Conservation (phyloP, 2,329 filamentous ascomycete species). For the Scedosporium boydii region DNA sequence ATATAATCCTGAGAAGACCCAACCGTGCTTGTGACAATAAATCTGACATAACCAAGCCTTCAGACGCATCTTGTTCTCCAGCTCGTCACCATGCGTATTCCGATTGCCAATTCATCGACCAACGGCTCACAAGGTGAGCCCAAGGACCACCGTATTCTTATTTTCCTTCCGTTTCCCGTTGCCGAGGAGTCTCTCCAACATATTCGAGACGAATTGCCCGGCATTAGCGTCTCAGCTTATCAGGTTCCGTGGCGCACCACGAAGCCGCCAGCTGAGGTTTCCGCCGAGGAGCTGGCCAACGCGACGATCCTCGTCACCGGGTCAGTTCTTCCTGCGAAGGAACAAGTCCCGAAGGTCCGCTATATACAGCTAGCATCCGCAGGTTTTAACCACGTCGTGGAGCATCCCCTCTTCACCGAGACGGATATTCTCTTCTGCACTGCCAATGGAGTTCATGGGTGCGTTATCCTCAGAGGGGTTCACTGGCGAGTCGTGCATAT, state of each 20-base stretch:
- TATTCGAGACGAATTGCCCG: constrained; percentile 31
- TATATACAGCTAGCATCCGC: constrained; percentile 46
- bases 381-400: constrained; percentile 39
- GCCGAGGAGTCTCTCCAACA: constrained; percentile 23
- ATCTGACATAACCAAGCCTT: background rate
- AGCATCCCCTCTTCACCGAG: constrained; percentile 37
- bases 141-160: constrained; percentile 19
- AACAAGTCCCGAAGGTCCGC: constrained; percentile 35
- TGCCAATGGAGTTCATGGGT: constrained; percentile 50
- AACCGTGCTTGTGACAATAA: background rate
- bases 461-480: constrained; percentile 11
- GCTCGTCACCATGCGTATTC: background rate
- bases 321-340: constrained; percentile 28
- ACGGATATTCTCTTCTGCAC: constrained; percentile 42
- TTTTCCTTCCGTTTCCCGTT: constrained; percentile 24
- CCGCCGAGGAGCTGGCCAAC: constrained; percentile 32
- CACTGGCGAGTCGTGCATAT: background rate
- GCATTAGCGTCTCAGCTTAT: constrained; percentile 27
- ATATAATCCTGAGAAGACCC: background rate
- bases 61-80: background rate
- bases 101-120: background rate
- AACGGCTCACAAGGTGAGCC: background rate
- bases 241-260: constrained; percentile 19
- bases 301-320: constrained; percentile 40
- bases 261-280: constrained; percentile 14